phyloP scores from a whole-genome alignment of 768 basidiomycete species.

The Lentinula guzmanii region DNA sequence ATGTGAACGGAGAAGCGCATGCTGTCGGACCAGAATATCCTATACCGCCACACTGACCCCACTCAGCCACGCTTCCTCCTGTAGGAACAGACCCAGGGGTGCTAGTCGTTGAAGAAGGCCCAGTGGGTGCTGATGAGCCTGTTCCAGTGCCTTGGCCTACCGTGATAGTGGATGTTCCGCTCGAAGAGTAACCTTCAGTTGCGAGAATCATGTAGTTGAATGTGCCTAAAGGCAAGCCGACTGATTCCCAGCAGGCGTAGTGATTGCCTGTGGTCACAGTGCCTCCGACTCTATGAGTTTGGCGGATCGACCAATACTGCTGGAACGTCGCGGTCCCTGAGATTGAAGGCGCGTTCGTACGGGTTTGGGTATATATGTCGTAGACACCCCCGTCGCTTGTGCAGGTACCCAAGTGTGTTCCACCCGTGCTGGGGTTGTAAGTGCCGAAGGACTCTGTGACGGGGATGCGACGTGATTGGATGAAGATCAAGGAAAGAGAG shows the following conservation, averaged over 20 bases:
- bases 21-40: conserved; percentile 13
- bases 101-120: neutral
- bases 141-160: neutral
- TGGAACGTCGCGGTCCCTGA: conserved; percentile 37
- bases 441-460: conserved; percentile 33
- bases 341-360: conserved; percentile 37
- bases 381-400: conserved; percentile 19
- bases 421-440: conserved; percentile 31
- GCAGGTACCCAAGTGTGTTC: conserved; percentile 25
- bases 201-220: conserved; percentile 43
- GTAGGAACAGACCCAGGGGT: neutral
- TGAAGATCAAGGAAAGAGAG: neutral
- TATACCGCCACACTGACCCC: conserved; percentile 7
- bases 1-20: conserved; percentile 12
- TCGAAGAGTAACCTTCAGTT: conserved; percentile 38
- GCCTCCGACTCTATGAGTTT: conserved; percentile 26
- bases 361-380: conserved; percentile 31
- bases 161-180: conserved; percentile 16
- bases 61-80: neutral
- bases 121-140: neutral
- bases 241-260: conserved; percentile 34
- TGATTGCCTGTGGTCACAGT: conserved; percentile 32
- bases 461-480: conserved; percentile 28
- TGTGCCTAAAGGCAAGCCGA: conserved; percentile 33
- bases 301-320: conserved; percentile 42